Percentiles rank a stretch among this genome's conserved stretches.
Conservation (phyloP, 805 yeast species). For the Saccharomycopsis amapae region DNA sequence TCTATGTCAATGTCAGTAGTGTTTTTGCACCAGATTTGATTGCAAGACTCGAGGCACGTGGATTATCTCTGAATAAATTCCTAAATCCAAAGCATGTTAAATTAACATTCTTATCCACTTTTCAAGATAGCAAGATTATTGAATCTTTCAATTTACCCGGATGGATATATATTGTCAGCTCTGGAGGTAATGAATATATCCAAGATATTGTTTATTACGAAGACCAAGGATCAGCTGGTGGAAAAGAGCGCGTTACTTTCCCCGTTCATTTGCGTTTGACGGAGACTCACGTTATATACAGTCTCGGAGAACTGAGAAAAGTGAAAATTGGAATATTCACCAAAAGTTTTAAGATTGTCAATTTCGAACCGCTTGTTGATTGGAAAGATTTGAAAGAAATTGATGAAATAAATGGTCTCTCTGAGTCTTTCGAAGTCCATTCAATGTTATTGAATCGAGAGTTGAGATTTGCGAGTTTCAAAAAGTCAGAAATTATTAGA, state of each 20-base stretch:
- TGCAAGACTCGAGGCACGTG: constrained; percentile 1
- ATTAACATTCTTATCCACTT: constrained; percentile 12
- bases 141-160: constrained; percentile 39
- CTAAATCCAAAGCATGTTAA: constrained; percentile 27
- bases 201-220: constrained; percentile 42
- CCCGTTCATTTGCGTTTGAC: constrained; percentile 10
- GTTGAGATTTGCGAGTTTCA: constrained; percentile 6
- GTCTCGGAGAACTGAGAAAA: constrained; percentile 6
- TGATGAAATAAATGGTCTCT: not conserved
- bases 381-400: constrained; percentile 18
- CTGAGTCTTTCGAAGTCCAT: constrained; percentile 6
- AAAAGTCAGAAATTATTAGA: constrained; percentile 12
- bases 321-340: constrained; percentile 11
- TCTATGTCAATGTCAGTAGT: constrained; percentile 29
- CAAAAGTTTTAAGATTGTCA: constrained; percentile 11
- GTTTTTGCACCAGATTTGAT: constrained; percentile 6
- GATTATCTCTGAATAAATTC: not conserved
- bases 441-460: constrained; percentile 7
- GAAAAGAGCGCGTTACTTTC: not conserved
- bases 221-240: not conserved
- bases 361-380: constrained; percentile 17
- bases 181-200: constrained; percentile 30
- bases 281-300: constrained; percentile 10
- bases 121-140: constrained; percentile 37
- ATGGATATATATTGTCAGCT: constrained; percentile 35